These are phyloP conservation scores for Hyaloperonospora brassicae DNA, from an alignment of 352 stramenopile species.

Conservation along the genomic window DNA sequence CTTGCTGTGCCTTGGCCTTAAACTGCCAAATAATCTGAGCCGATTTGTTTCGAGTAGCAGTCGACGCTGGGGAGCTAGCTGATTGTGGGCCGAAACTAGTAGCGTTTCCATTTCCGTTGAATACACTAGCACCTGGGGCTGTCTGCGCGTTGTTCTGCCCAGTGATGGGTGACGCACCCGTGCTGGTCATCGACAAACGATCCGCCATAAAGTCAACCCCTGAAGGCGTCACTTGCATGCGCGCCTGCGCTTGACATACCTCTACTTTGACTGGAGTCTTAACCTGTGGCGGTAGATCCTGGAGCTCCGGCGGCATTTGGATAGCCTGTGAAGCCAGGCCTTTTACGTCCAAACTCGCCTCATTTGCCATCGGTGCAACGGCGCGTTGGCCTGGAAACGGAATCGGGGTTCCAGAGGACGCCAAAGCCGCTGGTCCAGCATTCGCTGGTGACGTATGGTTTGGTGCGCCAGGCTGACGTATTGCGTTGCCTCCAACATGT, in stretches of 20 bases:
- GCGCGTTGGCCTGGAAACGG: slow-evolving; percentile 52
- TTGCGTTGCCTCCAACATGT: slow-evolving; percentile 26
- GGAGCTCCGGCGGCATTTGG: slow-evolving; percentile 69
- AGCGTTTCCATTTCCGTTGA: slow-evolving; percentile 12
- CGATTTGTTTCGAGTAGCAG: slow-evolving; percentile 46
- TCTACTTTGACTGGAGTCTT: slow-evolving; percentile 30
- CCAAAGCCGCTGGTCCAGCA: slow-evolving; percentile 9
- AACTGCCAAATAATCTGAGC: slow-evolving; percentile 80
- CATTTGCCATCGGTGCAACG: slow-evolving; percentile 18
- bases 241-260: slow-evolving; percentile 23
- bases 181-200: slow-evolving; percentile 29
- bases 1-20: slow-evolving; percentile 63
- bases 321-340: slow-evolving; percentile 47
- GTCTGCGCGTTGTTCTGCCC: slow-evolving; percentile 20
- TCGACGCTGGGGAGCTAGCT: slow-evolving; percentile 20
- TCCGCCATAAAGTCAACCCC: slow-evolving; percentile 43
- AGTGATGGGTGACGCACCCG: slow-evolving; percentile 27
- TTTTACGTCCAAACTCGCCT: slow-evolving; percentile 8
- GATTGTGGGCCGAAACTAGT: slow-evolving; percentile 8
- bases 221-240: slow-evolving; percentile 25
- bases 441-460: slow-evolving; percentile 20
- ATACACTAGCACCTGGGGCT: slow-evolving; percentile 5
- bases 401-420: slow-evolving; percentile 33
- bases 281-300: slow-evolving; percentile 33
- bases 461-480: slow-evolving; percentile 22